phyloP scores from a whole-genome alignment of 768 basidiomycete genomes.

The Brasilioporus rufonigricans region DNA sequence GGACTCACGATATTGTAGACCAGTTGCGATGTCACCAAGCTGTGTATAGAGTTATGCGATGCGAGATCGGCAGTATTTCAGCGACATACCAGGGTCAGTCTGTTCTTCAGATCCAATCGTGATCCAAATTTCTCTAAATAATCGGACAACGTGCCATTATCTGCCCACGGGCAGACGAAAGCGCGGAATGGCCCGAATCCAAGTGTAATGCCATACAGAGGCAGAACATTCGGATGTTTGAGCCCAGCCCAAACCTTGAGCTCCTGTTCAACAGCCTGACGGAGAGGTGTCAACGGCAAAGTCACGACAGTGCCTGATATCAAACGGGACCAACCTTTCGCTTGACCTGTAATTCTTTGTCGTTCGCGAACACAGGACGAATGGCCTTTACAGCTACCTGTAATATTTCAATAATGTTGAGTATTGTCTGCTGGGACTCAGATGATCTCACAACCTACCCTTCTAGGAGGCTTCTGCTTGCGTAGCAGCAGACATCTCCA shows the following conservation, averaged over 20 bases:
- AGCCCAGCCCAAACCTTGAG: constrained; percentile 31
- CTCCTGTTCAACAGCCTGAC: constrained; percentile 28
- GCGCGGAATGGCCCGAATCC: constrained; percentile 30
- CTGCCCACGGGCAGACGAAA: constrained; percentile 35
- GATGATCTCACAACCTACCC: constrained; percentile 11
- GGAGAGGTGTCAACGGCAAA: constrained; percentile 1
- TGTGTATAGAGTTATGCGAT: constrained; percentile 3
- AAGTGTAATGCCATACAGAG: constrained; percentile 26
- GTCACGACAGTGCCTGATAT: background rate
- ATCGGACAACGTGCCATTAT: constrained; percentile 29
- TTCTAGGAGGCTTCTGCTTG: background rate
- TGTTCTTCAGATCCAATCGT: constrained; percentile 8
- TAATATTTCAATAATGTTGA: background rate
- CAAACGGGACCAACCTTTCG: constrained; percentile 6
- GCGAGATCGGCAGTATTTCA: background rate
- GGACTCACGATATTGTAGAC: constrained; percentile 21
- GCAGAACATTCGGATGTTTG: constrained; percentile 29
- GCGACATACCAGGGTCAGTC: constrained; percentile 19
- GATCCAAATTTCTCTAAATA: constrained; percentile 24
- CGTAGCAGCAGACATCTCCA: constrained; percentile 20
- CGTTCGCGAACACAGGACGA: constrained; percentile 6
- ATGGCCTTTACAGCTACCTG: constrained; percentile 31
- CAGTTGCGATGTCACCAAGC: constrained; percentile 25
- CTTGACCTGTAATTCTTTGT: constrained; percentile 10
- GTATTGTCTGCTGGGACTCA: background rate